These are phyloP conservation scores for Tanacetum coccineum DNA, from an alignment of 129 eudicot genomes.

Conservation along the genomic window DNA sequence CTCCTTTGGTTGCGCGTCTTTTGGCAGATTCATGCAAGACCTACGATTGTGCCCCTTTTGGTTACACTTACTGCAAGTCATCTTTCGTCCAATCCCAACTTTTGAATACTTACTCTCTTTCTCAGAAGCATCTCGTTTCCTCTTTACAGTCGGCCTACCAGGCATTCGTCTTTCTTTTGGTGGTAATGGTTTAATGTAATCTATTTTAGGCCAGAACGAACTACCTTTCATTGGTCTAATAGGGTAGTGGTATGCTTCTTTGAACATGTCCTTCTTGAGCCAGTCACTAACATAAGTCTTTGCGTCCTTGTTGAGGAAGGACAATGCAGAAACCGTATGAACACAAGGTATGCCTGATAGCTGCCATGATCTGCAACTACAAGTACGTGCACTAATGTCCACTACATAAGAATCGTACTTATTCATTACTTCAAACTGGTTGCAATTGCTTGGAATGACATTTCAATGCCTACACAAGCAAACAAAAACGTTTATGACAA, in stretches of 20 bases:
- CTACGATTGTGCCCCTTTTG: background rate
- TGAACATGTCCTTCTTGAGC: background rate
- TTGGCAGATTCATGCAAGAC: background rate
- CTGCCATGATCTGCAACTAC: background rate
- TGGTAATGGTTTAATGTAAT: background rate
- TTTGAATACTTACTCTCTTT: background rate
- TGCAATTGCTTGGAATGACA: background rate
- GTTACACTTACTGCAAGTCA: background rate
- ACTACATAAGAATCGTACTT: background rate
- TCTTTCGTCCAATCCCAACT: background rate
- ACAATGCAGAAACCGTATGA: background rate
- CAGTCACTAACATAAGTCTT: background rate
- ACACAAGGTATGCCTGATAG: background rate
- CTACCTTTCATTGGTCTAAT: background rate
- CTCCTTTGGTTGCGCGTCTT: background rate
- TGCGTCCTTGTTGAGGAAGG: background rate
- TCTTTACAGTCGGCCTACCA: background rate
- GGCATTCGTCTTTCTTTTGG: background rate
- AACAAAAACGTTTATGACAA: background rate
- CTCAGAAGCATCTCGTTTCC: background rate
- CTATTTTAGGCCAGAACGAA: background rate
- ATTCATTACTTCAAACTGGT: background rate
- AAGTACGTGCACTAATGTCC: background rate
- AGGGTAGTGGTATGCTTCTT: background rate
- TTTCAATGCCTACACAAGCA: background rate